Evolutionary conservation across 2,329 filamentous ascomycete genomes (phyloP), one percentile per base, ranked within the genome.

Genomic region (Ceratocystis albifundus): DNA sequence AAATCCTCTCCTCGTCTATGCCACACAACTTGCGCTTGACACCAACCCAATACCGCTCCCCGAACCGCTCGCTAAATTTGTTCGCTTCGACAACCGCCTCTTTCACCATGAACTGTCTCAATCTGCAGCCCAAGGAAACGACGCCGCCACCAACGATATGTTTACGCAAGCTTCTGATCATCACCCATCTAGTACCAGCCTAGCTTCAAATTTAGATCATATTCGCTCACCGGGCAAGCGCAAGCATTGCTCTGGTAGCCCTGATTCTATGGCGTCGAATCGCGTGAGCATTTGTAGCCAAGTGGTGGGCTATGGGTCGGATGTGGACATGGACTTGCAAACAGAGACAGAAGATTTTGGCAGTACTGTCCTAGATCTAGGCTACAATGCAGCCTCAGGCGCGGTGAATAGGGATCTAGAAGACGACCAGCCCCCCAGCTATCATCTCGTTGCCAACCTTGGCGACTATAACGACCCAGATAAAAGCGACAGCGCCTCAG

Each of bases 1-100:
- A 7, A 80, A 78, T 65, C 76, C 74, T 20, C 77, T 79, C 0
- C 70, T 84, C 2, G 73, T 84, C 3, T 84, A 84, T 70, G 82
- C 82, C 25, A 80, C 80, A 3, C 80, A 83, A 68, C 72, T 74
- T 30, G 80, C 81, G 28, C 71, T 82, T 67, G 69, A 74, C 12
- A 69, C 70, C 22, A 71, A 74, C 2, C 71, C 67, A 10, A 69
- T 72, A 2, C 73, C 76, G 10, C 72, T 83, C 17, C 74, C 80
- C 53, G 70, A 74, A 15, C 69, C 71, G 1, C 69, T 75, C 8
- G 73, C 80, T 72, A 75, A 76, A 41, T 84, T 84, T 70, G 75
- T 80, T 4, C 76, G 75, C 48, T 76, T 75, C 46, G 82, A 84
- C 63, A 84, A 84, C 69, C 77, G 77, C 66, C 74, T 75, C 1